Evolutionary conservation across 2,329 filamentous ascomycete species (phyloP), one percentile per base, ranked within the genome.

Genomic region (Scolecobasidium constrictum): DNA sequence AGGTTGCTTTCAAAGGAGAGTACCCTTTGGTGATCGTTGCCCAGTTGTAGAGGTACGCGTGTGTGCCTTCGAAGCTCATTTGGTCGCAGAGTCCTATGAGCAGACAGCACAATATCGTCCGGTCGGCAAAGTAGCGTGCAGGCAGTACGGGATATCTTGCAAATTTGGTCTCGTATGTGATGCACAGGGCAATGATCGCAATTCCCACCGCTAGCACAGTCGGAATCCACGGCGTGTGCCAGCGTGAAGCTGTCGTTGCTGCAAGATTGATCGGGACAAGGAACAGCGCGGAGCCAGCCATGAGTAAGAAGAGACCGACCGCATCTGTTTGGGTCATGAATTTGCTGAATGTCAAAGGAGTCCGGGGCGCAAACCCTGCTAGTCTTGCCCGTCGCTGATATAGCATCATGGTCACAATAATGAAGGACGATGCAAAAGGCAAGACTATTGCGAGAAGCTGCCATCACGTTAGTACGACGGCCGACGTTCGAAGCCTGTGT

Each of bases 21-120:
- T 67, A 61, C 41, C 61, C 57, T 40, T 65, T 64, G 0, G 66
- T 60, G 3, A 70, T 61, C 5, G 59, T 61, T 0, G 58, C 58
- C 69, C 68, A 72, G 19, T 65, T 52, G 48, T 69, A 69, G 5
- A 72, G 56, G 49, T 71, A 71, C 4, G 65, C 64, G 49, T 72
- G 67, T 0, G 67, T 70, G 36, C 56, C 57, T 13, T 54, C 48
- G 48, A 69, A 69, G 12, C 62, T 65, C 35, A 71, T 50, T 4
- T 58, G 57, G 48, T 73, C 69, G 23, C 65, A 50, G 9, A 61
- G 53, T 9, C 61, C 61, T 11, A 69, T 54, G 1, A 65, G 38
- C 7, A 65, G 54, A 12, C 61, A 61, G 12, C 68, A 51, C 15
- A 64, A 49, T 19, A 73, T 67, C 11, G 66, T 63, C 4, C 56